Percentiles rank a stretch among this genome's conserved stretches.
Evolutionary conservation across 495 filamentous ascomycete species (phyloP).

Genomic region (Penicillium dipodomyicola): DNA sequence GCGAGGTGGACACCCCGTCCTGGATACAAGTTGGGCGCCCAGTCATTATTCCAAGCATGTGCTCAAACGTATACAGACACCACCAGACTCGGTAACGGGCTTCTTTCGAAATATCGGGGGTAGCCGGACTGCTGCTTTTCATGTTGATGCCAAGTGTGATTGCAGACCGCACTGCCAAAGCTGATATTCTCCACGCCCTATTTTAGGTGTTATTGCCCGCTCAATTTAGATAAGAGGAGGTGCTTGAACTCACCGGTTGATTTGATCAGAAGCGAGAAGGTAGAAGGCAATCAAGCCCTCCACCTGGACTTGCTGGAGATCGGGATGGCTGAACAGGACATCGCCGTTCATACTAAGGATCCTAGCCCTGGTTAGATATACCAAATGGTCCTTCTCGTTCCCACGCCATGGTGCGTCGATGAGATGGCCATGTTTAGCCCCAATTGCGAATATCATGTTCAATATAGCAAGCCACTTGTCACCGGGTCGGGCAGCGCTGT

Average conservation of each 20-base stretch:
- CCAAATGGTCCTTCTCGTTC: conserved; percentile 39
- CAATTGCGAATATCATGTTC: conserved; percentile 67
- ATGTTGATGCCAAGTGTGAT: conserved; percentile 63
- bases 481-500: conserved; percentile 41
- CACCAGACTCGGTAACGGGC: conserved; percentile 65
- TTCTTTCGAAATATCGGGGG: conserved; percentile 57
- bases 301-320: conserved; percentile 63
- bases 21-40: conserved; percentile 62
- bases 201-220: background rate
- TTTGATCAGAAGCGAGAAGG: conserved; percentile 58
- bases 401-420: conserved; percentile 49
- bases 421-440: conserved; percentile 56
- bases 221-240: background rate
- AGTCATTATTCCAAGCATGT: conserved; percentile 59
- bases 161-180: conserved; percentile 59
- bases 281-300: conserved; percentile 61
- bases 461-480: conserved; percentile 60
- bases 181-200: conserved; percentile 64
- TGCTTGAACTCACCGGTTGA: conserved; percentile 54
- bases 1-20: conserved; percentile 57
- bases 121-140: conserved; percentile 53
- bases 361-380: conserved; percentile 62
- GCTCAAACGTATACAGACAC: conserved; percentile 61
- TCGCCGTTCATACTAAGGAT: conserved; percentile 55
- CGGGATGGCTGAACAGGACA: conserved; percentile 53